Conservation (phyloP, 441 rosid genomes). For the Hypseocharis bilobata region DNA sequence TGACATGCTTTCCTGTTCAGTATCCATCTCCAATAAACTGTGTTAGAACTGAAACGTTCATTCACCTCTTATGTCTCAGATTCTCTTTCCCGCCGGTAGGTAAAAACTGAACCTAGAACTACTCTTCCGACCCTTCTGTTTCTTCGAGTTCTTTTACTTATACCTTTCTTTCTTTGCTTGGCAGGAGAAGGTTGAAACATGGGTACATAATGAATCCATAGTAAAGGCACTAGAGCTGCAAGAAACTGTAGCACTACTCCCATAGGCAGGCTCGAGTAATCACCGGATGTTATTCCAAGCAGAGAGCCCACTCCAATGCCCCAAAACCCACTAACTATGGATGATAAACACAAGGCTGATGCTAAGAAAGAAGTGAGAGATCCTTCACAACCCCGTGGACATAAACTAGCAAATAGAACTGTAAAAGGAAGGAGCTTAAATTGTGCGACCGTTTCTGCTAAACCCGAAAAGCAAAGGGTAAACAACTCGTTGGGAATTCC, state of each 20-base stretch:
- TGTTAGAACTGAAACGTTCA: too few relatives aligned
- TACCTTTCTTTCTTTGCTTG: conserved; percentile 38
- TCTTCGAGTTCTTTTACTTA: conserved; percentile 45
- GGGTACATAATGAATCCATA: conserved; percentile 46
- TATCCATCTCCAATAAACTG: too few relatives aligned
- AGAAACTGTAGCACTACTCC: conserved; percentile 56
- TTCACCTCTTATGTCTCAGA: conserved; percentile 38
- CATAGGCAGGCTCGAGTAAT: conserved; percentile 47
- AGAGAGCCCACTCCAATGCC: conserved; percentile 65
- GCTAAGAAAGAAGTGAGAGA: conserved; percentile 68
- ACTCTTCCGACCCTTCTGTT: conserved; percentile 53
- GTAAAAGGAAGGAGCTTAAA: conserved; percentile 69
- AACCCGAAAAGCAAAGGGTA: conserved; percentile 54
- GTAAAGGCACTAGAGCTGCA: conserved; percentile 53
- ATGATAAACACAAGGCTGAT: conserved; percentile 54
- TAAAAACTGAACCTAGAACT: conserved; percentile 26
- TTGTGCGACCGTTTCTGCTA: conserved; percentile 62
- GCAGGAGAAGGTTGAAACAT: conserved; percentile 27
- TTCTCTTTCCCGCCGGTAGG: conserved; percentile 49
- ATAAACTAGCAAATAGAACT: conserved; percentile 45
- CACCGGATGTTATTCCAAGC: conserved; percentile 43
- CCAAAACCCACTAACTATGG: conserved; percentile 49
- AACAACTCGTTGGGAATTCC: conserved; percentile 59
- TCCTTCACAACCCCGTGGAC: conserved; percentile 77
- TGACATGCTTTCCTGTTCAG: too few relatives aligned